Conservation (phyloP, 202 grass and related monocot species). For the Dendrocalamus latiflorus region DNA sequence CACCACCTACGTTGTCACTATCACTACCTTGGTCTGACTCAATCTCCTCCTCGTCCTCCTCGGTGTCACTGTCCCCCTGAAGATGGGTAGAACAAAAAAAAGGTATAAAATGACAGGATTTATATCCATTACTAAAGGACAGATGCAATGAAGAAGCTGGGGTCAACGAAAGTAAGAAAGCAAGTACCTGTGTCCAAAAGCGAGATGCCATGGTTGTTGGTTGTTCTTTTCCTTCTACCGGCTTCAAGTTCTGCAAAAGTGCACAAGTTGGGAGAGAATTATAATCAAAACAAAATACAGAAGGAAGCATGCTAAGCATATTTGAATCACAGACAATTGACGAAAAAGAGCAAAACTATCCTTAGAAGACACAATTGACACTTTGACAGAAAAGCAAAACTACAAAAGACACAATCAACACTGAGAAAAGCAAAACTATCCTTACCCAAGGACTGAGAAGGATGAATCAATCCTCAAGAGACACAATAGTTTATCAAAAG, state of each 20-base stretch:
- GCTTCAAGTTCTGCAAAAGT: constrained; percentile 17
- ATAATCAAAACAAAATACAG: neutral
- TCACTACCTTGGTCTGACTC: constrained; percentile 43
- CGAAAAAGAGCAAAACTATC: neutral
- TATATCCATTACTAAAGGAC: neutral
- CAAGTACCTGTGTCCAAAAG: constrained; percentile 66
- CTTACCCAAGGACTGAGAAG: neutral
- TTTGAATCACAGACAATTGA: neutral
- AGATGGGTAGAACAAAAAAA: neutral
- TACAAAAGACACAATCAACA: neutral
- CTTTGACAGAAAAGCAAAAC: neutral
- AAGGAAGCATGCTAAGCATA: neutral
- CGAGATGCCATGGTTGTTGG: constrained; percentile 51
- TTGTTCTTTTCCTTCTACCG: constrained; percentile 3
- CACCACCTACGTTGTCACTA: constrained; percentile 21
- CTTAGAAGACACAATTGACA: no score
- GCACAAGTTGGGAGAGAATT: neutral
- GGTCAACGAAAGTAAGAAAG: neutral
- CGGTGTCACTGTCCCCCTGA: constrained; percentile 70
- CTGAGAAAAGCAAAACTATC: neutral
- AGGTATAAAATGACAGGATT: neutral
- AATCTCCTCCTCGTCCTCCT: constrained; percentile 61
- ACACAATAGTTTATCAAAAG: neutral
- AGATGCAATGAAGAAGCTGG: neutral
- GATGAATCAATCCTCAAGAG: neutral